Conservation (phyloP, 2,329 filamentous ascomycete species). For the Thelonectria olida region DNA sequence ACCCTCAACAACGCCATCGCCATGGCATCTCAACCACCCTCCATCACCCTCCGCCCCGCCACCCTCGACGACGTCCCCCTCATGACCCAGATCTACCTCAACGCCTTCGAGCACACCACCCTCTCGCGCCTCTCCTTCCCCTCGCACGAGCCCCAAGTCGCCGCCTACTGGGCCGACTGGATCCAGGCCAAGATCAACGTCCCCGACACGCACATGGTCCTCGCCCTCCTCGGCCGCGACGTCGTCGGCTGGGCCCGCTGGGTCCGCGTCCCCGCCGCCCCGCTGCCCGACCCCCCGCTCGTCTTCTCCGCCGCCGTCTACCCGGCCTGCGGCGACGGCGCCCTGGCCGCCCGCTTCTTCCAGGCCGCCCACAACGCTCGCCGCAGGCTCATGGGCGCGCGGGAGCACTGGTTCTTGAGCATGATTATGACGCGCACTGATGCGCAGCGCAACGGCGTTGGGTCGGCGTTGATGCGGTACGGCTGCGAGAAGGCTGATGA, state of each 20-base stretch:
- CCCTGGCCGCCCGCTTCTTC: slow-evolving; percentile 53
- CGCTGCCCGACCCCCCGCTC: slow-evolving; percentile 11
- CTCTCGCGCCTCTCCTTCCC: slow-evolving; percentile 45
- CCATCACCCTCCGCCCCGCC: slow-evolving; percentile 48
- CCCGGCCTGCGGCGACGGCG: slow-evolving; percentile 38
- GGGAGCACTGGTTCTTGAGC: slow-evolving; percentile 46
- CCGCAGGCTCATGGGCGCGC: slow-evolving; percentile 36
- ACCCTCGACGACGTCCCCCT: slow-evolving; percentile 43
- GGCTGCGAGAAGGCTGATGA: slow-evolving; percentile 43
- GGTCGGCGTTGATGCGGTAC: slow-evolving; percentile 43
- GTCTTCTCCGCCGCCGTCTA: slow-evolving; percentile 38
- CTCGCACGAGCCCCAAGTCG: slow-evolving; percentile 35
- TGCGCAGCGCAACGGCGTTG: slow-evolving; percentile 45
- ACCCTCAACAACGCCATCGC: neutral
- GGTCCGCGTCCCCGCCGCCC: slow-evolving; percentile 40
- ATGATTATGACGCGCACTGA: slow-evolving; percentile 44
- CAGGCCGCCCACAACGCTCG: slow-evolving; percentile 39
- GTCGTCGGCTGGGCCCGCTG: slow-evolving; percentile 48
- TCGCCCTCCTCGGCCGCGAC: slow-evolving; percentile 33
- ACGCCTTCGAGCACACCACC: slow-evolving; percentile 42
- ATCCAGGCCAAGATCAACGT: slow-evolving; percentile 39
- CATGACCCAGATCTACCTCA: slow-evolving; percentile 42
- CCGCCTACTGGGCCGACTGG: slow-evolving; percentile 30
- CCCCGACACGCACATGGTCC: slow-evolving; percentile 42
- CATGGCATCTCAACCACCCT: slow-evolving; percentile 24